Base-by-base conservation (phyloP, 2,329 filamentous ascomycete species). In the Paecilomyces fulvus region DNA sequence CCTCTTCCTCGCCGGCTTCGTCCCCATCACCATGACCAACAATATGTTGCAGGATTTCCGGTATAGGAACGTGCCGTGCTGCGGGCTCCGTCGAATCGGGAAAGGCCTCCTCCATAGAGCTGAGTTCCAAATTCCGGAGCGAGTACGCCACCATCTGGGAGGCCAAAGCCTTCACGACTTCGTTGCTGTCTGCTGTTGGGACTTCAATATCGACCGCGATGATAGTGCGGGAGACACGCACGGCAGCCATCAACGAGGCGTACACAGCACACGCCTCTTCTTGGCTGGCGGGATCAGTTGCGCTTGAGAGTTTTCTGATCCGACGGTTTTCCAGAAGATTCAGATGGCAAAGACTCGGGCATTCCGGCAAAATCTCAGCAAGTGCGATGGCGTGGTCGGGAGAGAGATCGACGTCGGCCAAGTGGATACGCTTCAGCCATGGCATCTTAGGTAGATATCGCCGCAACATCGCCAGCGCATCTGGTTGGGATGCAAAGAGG, bases 111-210 rank as follows among this genome's bases (percentile, higher is more conserved):
- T 82, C 79, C 57, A 90, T 83, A 10, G 89, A 85, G 14, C 88
- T 82, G 9, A 82, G 83, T 70, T 96, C 90, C 78, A 99, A 87
- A 65, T 99, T 99, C 56, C 89, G 85, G 59, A 99, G 80, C 60
- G 89, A 96, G 71, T 96, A 96, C 0, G 90, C 92, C 49, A 96
- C 87, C n/a, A 96, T 88, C 70, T 96, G 92, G 67, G 92, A 95
- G 0, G 91, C 92, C 63, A 96, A 80, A 2, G 91, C 92, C 72
- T 91, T 95, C 65, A 96, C 89, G 23, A 96, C 83, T 69, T 96
- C 94, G 55, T 88, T 90, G n/a, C 88, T 89, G 56, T 90, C 85
- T 21, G 85, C 79, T 30, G 81, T 85, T 0, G 92, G 94, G 1
- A 95, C 86, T 64, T 97, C 92, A 57, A 97, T 89, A 68, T 97